Conservation (phyloP, 2,329 filamentous ascomycete species). For the Escovopsis sp. region DNA sequence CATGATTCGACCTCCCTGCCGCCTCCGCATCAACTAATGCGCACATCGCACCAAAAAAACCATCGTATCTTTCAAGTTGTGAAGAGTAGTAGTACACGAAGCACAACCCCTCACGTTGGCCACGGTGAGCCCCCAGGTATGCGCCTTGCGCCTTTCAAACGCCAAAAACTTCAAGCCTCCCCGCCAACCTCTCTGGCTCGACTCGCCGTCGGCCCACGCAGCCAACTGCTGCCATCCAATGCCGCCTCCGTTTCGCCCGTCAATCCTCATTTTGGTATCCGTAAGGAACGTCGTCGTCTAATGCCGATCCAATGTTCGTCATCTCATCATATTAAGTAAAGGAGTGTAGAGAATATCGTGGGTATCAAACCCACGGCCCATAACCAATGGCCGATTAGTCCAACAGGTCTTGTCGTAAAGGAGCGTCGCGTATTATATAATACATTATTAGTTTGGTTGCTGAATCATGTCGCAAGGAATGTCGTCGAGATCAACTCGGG, state of each 20-base stretch:
- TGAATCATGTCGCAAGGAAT: constrained; percentile 13
- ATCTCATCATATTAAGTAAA: constrained; percentile 11
- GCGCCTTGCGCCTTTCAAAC: not conserved
- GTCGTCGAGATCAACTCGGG: constrained; percentile 18
- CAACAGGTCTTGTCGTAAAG: constrained; percentile 16
- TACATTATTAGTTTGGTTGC: constrained; percentile 13
- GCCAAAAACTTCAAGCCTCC: not conserved
- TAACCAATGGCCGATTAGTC: constrained; percentile 13
- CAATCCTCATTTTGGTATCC: constrained; percentile 17
- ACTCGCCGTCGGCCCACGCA: not conserved
- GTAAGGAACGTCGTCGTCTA: constrained; percentile 29
- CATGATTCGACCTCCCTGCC: no score
- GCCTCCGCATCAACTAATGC: no score
- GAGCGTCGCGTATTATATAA: constrained; percentile 18
- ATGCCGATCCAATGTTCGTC: constrained; percentile 20
- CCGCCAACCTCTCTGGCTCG: not conserved
- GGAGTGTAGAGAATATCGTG: constrained; percentile 20
- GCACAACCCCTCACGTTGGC: no score
- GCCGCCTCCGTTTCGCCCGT: constrained; percentile 22
- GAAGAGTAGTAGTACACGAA: no score
- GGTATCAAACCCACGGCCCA: constrained; percentile 17
- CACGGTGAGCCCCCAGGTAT: no score
- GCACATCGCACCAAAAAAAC: no score
- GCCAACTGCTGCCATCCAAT: constrained; percentile 40
- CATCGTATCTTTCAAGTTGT: no score